Evolutionary conservation across 139 green algal genomes (phyloP), one percentile per base, ranked within the genome.

Genomic region (Tetradesmus obliquus): DNA sequence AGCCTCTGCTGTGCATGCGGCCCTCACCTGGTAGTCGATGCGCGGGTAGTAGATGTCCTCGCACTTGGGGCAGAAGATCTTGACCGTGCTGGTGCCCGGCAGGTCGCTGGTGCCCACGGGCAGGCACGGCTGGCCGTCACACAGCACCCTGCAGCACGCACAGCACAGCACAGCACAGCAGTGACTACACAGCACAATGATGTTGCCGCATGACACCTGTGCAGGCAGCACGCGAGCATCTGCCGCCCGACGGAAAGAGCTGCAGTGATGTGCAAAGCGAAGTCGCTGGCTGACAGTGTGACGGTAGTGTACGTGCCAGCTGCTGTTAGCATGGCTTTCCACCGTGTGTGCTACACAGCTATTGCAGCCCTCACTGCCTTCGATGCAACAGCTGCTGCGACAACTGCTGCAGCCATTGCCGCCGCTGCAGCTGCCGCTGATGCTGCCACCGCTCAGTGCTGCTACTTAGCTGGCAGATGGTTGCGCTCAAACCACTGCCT

Each of bases 31-130:
- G 82, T 90, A 92, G 58, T 99, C 98, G 85, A 93, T 97, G 2
- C 98, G 94, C 32, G 98, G 98, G 94, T 98, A 98, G 93, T 97
- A 99, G 53, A 98, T 96, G 85, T 99, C 98, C 92, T 99, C 94
- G 91, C 98, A 99, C 83, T 96, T 97, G 9, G 98, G 98, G 93
- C 98, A 99, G 92, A 97, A 99, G 6, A 99, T 91, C 92, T 98
- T 98, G 1, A 99, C 97, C 9, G 98, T 99, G 86, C 93, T 95
- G 79, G 97, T 97, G 51, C 97, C 93, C n/a, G 98, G 97, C 51
- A 99, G 91, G 92, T 99, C 98, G 8, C 93, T 97, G 19, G 96
- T 97, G 55, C 98, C 98, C 10, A 99, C 96, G 3, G 98, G 97
- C 57, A 99, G 94, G 94, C 97, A 99, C 10, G 97, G 92, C 96